These are phyloP conservation scores for Ophiostoma sp. DNA, from an alignment of 2,329 filamentous ascomycete species.

Conservation along the genomic window DNA sequence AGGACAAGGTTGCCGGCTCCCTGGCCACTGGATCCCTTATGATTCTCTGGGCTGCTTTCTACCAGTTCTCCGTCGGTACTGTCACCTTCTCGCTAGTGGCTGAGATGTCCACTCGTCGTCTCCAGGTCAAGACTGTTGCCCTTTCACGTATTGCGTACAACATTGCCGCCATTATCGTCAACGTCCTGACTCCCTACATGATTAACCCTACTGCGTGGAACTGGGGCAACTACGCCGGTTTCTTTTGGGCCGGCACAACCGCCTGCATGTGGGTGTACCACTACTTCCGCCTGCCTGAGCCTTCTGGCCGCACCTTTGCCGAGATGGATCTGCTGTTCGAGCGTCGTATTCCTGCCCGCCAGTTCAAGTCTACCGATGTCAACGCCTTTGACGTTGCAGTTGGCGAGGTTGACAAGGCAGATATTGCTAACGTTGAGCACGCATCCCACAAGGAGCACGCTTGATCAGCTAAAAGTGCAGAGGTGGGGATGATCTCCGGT, in stretches of 20 bases:
- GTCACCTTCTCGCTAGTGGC: constrained; percentile 32
- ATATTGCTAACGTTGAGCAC: background rate
- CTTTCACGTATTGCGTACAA: constrained; percentile 46
- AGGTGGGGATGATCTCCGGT: background rate
- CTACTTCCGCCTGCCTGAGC: constrained; percentile 50
- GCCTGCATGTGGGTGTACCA: constrained; percentile 45
- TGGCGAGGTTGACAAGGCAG: constrained; percentile 10
- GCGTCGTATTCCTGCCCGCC: constrained; percentile 38
- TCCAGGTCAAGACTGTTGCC: constrained; percentile 43
- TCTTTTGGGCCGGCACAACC: constrained; percentile 46
- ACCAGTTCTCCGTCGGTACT: constrained; percentile 43
- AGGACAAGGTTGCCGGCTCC: constrained; percentile 43
- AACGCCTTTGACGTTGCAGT: constrained; percentile 20
- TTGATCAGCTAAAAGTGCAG: background rate
- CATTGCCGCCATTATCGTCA: constrained; percentile 43
- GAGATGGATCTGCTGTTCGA: constrained; percentile 55
- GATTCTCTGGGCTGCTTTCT: constrained; percentile 41
- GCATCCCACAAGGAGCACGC: background rate
- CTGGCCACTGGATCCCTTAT: constrained; percentile 46
- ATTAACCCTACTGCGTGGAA: constrained; percentile 43
- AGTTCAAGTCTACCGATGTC: constrained; percentile 23
- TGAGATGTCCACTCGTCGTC: constrained; percentile 43
- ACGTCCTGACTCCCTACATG: constrained; percentile 44
- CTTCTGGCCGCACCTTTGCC: constrained; percentile 47
- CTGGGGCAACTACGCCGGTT: constrained; percentile 45